Conservation (phyloP, 1,139 yeast genomes). For the Magnusiomyces clavatus region DNA sequence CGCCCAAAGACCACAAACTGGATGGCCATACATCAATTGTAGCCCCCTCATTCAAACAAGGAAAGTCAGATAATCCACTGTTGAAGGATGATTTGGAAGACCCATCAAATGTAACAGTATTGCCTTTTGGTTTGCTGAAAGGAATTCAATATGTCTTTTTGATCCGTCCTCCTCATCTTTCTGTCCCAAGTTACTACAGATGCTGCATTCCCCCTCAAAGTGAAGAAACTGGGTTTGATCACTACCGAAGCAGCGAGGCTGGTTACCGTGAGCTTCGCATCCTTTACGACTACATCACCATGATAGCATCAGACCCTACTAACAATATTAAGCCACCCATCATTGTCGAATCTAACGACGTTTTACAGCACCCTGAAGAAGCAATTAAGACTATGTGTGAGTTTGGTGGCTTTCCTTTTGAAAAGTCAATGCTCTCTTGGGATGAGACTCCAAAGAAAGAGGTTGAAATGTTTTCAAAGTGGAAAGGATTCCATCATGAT, state of each 20-base stretch:
- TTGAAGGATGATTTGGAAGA: background rate
- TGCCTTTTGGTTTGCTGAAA: constrained; percentile 18
- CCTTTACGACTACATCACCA: constrained; percentile 21
- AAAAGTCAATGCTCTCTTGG: constrained; percentile 24
- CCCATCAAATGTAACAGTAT: constrained; percentile 19
- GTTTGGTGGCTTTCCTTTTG: constrained; percentile 20
- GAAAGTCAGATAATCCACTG: background rate
- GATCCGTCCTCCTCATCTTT: constrained; percentile 26
- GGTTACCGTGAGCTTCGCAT: constrained; percentile 27
- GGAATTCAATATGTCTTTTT: constrained; percentile 22
- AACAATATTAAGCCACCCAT: constrained; percentile 17
- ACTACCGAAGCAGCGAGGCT: constrained; percentile 23
- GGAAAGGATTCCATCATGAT: constrained; percentile 29
- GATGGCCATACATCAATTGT: constrained; percentile 4
- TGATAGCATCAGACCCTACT: constrained; percentile 6
- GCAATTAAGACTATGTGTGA: constrained; percentile 21
- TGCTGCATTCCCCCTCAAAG: constrained; percentile 26
- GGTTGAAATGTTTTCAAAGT: constrained; percentile 22
- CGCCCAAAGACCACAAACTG: constrained; percentile 17
- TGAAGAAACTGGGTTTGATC: constrained; percentile 25
- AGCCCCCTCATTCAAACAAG: constrained; percentile 17
- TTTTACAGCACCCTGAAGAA: constrained; percentile 21
- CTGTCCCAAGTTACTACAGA: constrained; percentile 27
- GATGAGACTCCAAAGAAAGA: constrained; percentile 19
- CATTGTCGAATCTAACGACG: constrained; percentile 24